Base-by-base conservation (phyloP, 441 rosid species). In the Adansonia gregorii region DNA sequence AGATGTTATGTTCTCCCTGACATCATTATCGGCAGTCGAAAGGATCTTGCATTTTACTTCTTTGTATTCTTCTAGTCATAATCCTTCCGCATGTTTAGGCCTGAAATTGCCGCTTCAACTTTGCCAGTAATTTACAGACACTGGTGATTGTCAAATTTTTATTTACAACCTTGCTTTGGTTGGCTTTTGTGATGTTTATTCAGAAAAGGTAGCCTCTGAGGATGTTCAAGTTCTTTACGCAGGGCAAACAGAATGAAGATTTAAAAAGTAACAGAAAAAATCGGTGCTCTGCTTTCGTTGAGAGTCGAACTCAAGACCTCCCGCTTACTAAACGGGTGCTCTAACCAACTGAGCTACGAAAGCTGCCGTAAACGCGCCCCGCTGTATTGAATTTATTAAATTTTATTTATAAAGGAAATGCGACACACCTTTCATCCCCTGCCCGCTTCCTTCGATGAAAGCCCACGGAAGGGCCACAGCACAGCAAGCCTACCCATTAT, bases 291-390 rank as follows among this genome's bases (percentile, higher is more conserved):
- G 93, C 95, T 92, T 84, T 93, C 90, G 83, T 89, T 94, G 94
- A 89, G 93, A 92, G 92, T 89, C 58, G 94, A 91, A 92, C 98
- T 92, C 96, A 96, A 92, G 97, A 92, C 97, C 98, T 96, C 94
- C 94, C 91, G 95, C 94, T 91, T 94, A 93, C 94, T 93, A 91
- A 93, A 89, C 97, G 92, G 97, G 93, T 92, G 97, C 93, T 92
- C 97, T 92, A 94, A 92, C 95, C 94, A 91, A 88, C 95, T 91
- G 94, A 89, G 97, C 95, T 92, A 92, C 85, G 91, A 92, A 90
- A 89, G 96, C 95, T 4, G 39, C 39, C 39, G 0, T 5, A n/a
- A n/a, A n/a, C n/a, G n/a, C n/a, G n/a, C n/a, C n/a, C n/a, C n/a
- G n/a, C n/a, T n/a, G n/a, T n/a, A n/a, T n/a, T n/a, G n/a, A n/a